These are phyloP conservation scores for Boletellus dicymbophilus DNA, from an alignment of 1,284 basidiomycete species.

Conservation along the genomic window DNA sequence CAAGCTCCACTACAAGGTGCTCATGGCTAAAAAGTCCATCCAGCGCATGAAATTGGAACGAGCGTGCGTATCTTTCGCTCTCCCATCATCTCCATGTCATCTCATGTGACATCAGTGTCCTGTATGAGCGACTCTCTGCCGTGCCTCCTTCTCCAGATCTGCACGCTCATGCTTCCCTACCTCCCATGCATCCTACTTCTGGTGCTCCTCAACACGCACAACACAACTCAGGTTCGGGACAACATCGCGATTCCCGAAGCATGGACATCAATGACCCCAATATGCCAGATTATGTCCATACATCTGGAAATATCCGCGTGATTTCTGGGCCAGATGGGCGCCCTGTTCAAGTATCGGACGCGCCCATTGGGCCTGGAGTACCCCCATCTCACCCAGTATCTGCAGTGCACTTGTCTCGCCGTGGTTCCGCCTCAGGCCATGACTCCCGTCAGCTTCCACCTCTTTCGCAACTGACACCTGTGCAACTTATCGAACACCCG, in stretches of 20 bases:
- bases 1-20: conserved; percentile 79
- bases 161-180: conserved; percentile 41
- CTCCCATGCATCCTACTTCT: conserved; percentile 38
- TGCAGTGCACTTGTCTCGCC: conserved; percentile 34
- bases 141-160: conserved; percentile 56
- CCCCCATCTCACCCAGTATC: conserved; percentile 41
- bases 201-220: conserved; percentile 35
- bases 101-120: conserved; percentile 49
- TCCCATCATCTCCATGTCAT: conserved; percentile 17
- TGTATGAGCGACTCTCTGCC: conserved; percentile 74
- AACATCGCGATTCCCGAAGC: conserved; percentile 44
- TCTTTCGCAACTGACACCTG: conserved; percentile 45
- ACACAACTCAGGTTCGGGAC: conserved; percentile 35
- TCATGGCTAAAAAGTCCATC: conserved; percentile 82
- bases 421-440: conserved; percentile 38
- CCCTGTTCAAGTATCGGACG: conserved; percentile 47
- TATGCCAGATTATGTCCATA: conserved; percentile 46
- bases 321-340: conserved; percentile 47
- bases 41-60: conserved; percentile 88
- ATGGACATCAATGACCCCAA: conserved; percentile 45
- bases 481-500: conserved; percentile 40
- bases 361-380: conserved; percentile 40
- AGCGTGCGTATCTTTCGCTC: conserved; percentile 62
- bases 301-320: conserved; percentile 46
- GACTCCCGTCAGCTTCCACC: conserved; percentile 53